Evolutionary conservation across 208 protist genomes (phyloP), one percentile per base, ranked within the genome.

Genomic region (Vickermania ingenoplastis): DNA sequence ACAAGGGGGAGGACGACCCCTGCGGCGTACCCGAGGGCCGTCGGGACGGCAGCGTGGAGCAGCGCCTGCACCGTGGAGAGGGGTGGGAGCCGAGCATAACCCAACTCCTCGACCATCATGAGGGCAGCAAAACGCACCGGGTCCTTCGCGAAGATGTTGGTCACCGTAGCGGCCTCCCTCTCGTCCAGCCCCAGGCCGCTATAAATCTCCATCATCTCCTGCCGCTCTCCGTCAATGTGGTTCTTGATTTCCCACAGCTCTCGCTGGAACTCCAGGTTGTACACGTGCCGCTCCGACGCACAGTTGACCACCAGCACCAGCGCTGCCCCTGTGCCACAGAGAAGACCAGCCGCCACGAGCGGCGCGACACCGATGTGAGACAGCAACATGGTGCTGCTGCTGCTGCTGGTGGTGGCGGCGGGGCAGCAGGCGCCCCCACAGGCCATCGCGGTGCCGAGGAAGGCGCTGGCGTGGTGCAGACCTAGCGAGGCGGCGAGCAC

Each of bases 21-120:
- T 0, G 74, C 25, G 1, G 75, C 56, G 45, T 83, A 90, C 27
- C 83, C 82, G 14, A 84, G 36, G n/a, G 79, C 41, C 2, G 75
- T 61, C 0, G 87, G 87, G 14, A 89, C 24, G 0, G 76, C 80
- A 2, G 77, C 83, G 65, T 83, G 81, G 22, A 73, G 60, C 31
- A 86, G 13, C 0, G 76, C 75, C 72, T 94, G 83, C n/a, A 54
- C 31, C 25, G 67, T 64, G n/a, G 67, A 77, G 23, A 82, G 83
- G 30, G 84, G 83, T 59, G 83, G 75, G 23, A 94, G 70, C 0
- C 87, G 83, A 1, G 81, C 88, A 67, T 94, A 94, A 56, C 93
- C 94, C 7, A 97, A 85, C 65, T 98, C 91, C 69, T 97, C 86
- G 25, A 96, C 89, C 90, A 97, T 96, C 91, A 97, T 96, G 27